Evolutionary conservation across 2,329 filamentous ascomycete species (phyloP), one percentile per base, ranked within the genome.

Genomic region (Fusarium irregulare): DNA sequence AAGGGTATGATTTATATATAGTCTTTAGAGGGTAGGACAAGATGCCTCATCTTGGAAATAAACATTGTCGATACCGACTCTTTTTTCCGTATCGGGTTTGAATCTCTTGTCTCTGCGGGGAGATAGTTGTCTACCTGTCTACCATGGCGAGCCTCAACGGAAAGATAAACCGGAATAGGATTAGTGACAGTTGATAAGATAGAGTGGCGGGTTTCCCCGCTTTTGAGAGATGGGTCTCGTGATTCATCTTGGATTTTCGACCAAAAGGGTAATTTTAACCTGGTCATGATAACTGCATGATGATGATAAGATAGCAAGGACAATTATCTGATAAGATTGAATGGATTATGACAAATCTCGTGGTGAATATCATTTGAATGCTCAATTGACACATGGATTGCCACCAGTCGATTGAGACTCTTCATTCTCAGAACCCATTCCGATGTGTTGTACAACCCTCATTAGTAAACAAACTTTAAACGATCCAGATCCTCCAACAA

Each of bases 81-180:
- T 71, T 71, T 71, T 71, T 68, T 49, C 68, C 68, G 16, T 50
- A 66, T 68, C 56, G 68, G 64, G 68, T 25, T 47, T 66, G 61
- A 61, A 61, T 50, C 42, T 30, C 21, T 40, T 44, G 46, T 30
- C 9, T 28, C 41, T 40, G 49, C 49, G 49, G 49, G 49, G 49
- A 53, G 49, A 27, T 53, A 42, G 23, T 7, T 42, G 34, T 42
- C 13, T 27, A 53, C 49, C 20, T 20, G 49, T 28, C 32, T 18
- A 20, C 13, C 20, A 27, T 47, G 53, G 66, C 61, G 61, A 70
- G 68, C 59, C 68, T 45, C 68, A 62, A 40, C 68, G 68, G 68
- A 50, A 65, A 70, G 68, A 70, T 70, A 70, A 70, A 70, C 68
- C 49, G 23, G 30, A 70, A 57, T 44, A 27, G 67, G 56, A 44